A percentile compares a stretch with the other conserved stretches of the same genome.
phyloP scores from a whole-genome alignment of 2,329 filamentous ascomycete genomes.

The Aureobasidium sp. region DNA sequence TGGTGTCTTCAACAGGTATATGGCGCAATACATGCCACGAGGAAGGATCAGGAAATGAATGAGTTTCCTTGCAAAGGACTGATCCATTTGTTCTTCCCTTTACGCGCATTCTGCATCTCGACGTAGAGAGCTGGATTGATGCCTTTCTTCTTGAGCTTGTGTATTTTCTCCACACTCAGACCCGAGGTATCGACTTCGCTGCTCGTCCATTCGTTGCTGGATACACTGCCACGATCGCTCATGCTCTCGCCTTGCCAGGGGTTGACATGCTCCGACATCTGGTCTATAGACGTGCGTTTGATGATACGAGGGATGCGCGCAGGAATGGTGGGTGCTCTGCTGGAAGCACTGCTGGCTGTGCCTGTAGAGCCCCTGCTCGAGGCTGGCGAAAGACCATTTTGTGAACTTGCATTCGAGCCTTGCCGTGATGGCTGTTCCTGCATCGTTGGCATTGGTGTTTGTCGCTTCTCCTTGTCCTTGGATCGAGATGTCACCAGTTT shows the following conservation, averaged over 20 bases:
- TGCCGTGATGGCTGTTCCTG: not conserved
- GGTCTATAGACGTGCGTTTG: constrained; percentile 26
- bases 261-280: constrained; percentile 25
- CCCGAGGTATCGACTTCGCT: constrained; percentile 32
- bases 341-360: not conserved
- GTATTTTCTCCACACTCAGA: constrained; percentile 33
- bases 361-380: not conserved
- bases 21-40: not conserved
- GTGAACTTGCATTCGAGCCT: not conserved
- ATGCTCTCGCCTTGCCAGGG: constrained; percentile 14
- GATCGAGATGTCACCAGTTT: not conserved
- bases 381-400: not conserved
- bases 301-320: constrained; percentile 20
- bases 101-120: constrained; percentile 39
- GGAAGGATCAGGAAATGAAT: constrained; percentile 79
- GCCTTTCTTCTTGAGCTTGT: constrained; percentile 38
- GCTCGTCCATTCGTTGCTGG: constrained; percentile 28
- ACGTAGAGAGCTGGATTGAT: constrained; percentile 39
- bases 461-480: constrained; percentile 1
- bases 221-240: constrained; percentile 15
- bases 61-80: constrained; percentile 51
- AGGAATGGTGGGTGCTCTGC: not conserved
- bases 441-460: not conserved
- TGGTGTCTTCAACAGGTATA: not conserved
- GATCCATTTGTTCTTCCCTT: constrained; percentile 22